A percentile compares a stretch with the other conserved stretches of the same genome.
phyloP scores from a whole-genome alignment of 371 early-diverging fungal species.

The Lichtheimia corymbifera region DNA sequence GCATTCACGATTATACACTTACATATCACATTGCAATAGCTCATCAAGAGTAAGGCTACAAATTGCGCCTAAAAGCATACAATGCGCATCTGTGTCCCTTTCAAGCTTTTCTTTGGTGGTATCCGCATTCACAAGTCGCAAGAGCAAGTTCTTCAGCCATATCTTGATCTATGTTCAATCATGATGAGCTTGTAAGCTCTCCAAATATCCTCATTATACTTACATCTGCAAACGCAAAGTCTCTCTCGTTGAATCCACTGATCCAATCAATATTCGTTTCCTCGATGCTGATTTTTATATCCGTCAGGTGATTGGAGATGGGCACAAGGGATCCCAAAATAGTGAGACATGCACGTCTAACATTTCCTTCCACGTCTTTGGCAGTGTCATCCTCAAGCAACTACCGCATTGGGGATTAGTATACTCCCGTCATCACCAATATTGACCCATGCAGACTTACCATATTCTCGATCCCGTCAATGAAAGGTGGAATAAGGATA shows the following conservation, averaged over 20 bases:
- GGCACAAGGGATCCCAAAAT: constrained; percentile 46
- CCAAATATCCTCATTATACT: not conserved
- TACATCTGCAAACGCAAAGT: constrained; percentile 33
- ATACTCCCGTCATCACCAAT: not conserved
- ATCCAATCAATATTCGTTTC: constrained; percentile 22
- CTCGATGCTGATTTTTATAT: constrained; percentile 27
- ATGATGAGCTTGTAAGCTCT: not conserved
- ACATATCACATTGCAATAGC: constrained; percentile 34
- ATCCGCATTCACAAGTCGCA: constrained; percentile 45
- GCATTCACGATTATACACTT: constrained; percentile 21
- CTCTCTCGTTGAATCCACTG: constrained; percentile 9
- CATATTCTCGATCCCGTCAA: constrained; percentile 61
- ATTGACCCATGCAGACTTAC: constrained; percentile 18
- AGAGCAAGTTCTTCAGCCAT: constrained; percentile 50
- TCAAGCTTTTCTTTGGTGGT: constrained; percentile 25
- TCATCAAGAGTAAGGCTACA: constrained; percentile 60
- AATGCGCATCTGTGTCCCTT: constrained; percentile 48
- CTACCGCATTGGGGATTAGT: constrained; percentile 10
- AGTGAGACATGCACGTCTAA: constrained; percentile 42
- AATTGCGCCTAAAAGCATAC: constrained; percentile 59
- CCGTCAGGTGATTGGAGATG: constrained; percentile 36
- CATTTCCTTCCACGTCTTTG: constrained; percentile 22
- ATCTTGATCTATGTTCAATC: constrained; percentile 36
- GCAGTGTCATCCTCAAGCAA: constrained; percentile 25
- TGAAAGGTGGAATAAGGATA: constrained; percentile 66